Base-by-base conservation (phyloP, 2,329 filamentous ascomycete species). In the Ambrosiella xylebori region DNA sequence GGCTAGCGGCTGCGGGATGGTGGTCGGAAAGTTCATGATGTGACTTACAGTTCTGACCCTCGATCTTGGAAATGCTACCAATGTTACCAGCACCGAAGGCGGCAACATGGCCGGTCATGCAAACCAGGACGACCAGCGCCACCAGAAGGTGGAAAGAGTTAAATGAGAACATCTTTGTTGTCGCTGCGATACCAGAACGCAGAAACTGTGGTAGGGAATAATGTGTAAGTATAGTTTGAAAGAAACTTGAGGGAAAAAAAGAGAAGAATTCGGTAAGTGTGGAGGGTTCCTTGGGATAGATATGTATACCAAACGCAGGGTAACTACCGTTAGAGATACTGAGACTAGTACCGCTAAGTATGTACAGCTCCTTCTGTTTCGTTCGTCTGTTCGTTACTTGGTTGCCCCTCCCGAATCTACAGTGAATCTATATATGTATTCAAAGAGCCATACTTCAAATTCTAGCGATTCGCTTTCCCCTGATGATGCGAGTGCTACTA, bases 81-180 rank as follows among this genome's bases (percentile, higher is more conserved):
- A 95, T 93, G 70, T 94, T 94, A 62, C 89, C 89, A 65, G 88
- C 88, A 63, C 88, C 88, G 67, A 95, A 95, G 57, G 86, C 88
- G 64, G 84, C 75, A 40, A 80, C 79, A 15, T 85, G 86, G 61
- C 76, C 76, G 57, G 83, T 80, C 65, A 88, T 79, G 63, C 80
- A 71, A 64, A 89, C 73, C 63, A 91, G 71, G 63, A 88, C 66
- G 57, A 79, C 68, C 64, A 83, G 65, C 65, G 75, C 77, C 69
- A 81, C 66, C 61, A 81, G 65, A 65, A 79, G 69, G 65, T 74
- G 72, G 64, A 72, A 71, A 57, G 71, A 71, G 66, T 72, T 76
- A 63, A 73, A 65, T 62, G 70, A 69, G 64, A 73, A 69, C 78
- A 81, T 81, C 61, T 61, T 63, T 52, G 41, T 61, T 63, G 38